Percentiles rank a stretch among this genome's conserved stretches.
Evolutionary conservation across 768 basidiomycete species (phyloP).

Genomic region (Sarcomyxa edulis): DNA sequence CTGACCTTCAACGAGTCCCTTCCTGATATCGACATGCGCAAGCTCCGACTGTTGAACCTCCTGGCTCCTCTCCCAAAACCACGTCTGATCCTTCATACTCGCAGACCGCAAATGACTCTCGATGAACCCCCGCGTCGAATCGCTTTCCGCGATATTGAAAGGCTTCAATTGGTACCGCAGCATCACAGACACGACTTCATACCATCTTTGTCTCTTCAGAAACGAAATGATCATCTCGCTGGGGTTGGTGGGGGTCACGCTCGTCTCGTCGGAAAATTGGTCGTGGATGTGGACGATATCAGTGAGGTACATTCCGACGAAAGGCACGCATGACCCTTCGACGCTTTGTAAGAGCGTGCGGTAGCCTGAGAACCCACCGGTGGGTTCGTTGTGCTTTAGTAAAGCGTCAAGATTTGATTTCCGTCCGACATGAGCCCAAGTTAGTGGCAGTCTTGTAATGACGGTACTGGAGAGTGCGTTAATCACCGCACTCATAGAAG

Average conservation of each 20-base stretch:
- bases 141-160: conserved; percentile 44
- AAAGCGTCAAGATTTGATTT: conserved; percentile 47
- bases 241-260: conserved; percentile 4
- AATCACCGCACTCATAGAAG: conserved; percentile 63
- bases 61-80: conserved; percentile 56
- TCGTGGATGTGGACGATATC: conserved; percentile 54
- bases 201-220: conserved; percentile 50
- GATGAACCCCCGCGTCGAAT: conserved; percentile 42
- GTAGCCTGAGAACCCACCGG: conserved; percentile 52
- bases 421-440: conserved; percentile 60
- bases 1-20: conserved; percentile 64
- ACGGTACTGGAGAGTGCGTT: conserved; percentile 57
- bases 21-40: conserved; percentile 59
- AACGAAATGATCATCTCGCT: conserved; percentile 36
- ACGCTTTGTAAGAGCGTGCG: conserved; percentile 41
- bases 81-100: conserved; percentile 35
- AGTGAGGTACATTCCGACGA: conserved; percentile 57
- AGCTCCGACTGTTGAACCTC: conserved; percentile 56
- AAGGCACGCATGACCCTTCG: conserved; percentile 63
- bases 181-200: conserved; percentile 48
- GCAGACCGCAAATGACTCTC: conserved; percentile 36
- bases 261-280: conserved; percentile 35
- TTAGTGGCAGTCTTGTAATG: conserved; percentile 51
- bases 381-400: conserved; percentile 52
- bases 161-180: conserved; percentile 50